These are phyloP conservation scores for Buxus sempervirens DNA, from an alignment of 164 flowering plant genomes.

Conservation along the genomic window DNA sequence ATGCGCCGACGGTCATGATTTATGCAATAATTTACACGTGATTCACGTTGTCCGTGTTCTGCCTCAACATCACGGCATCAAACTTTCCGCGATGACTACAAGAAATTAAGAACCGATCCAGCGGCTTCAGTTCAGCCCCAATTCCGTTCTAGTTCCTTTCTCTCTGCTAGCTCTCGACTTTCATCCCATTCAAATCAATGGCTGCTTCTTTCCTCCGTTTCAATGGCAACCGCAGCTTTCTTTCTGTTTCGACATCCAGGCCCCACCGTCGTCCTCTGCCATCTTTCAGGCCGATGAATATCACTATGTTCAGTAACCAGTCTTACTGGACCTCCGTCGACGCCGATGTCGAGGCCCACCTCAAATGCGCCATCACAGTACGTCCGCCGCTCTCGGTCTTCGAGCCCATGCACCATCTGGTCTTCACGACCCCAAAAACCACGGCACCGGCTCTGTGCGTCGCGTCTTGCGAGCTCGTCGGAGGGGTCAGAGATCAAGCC, in stretches of 20 bases:
- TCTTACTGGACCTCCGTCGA: conserved; percentile 43
- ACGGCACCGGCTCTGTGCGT: conserved; percentile 53
- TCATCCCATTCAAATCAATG: conserved; percentile 1
- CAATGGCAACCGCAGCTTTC: background rate
- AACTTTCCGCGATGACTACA: too few species aligned
- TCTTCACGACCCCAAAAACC: conserved; percentile 47
- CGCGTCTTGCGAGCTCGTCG: conserved; percentile 65
- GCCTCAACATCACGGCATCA: too few species aligned
- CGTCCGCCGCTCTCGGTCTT: conserved; percentile 38
- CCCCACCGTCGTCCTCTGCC: conserved; percentile 11
- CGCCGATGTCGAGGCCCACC: conserved; percentile 40
- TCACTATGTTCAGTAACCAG: conserved; percentile 16
- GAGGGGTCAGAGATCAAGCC: conserved; percentile 49
- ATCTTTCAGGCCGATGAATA: conserved; percentile 3
- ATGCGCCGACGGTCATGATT: too few species aligned
- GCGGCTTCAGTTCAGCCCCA: too few species aligned
- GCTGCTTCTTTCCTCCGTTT: conserved; percentile 6
- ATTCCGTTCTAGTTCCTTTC: too few species aligned
- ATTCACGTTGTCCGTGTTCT: too few species aligned
- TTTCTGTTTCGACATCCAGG: conserved; percentile 6
- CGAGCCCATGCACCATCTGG: conserved; percentile 60
- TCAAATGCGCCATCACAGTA: conserved; percentile 34
- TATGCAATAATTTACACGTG: too few species aligned
- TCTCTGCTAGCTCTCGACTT: too few species aligned
- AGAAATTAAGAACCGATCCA: too few species aligned